Evolutionary conservation across 768 basidiomycete genomes (phyloP).

Genomic region (Mycena polygramma): DNA sequence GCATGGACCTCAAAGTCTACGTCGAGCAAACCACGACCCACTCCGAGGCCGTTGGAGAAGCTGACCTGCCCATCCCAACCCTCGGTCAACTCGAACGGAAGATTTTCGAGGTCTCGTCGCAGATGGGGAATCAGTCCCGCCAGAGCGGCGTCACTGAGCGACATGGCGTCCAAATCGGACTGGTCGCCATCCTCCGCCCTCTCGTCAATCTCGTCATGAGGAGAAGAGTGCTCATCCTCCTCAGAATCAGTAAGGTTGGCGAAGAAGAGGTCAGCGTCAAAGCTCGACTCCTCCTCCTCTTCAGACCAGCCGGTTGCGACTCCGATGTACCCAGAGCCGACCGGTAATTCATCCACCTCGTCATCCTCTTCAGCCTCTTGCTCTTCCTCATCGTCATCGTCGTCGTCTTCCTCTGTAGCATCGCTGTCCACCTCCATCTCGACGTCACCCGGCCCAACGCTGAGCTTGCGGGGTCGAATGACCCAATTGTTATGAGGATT

Average conservation of each 20-base stretch:
- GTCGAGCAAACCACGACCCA: slow-evolving; percentile 73
- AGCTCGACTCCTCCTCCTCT: slow-evolving; percentile 82
- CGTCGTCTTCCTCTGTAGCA: slow-evolving; percentile 71
- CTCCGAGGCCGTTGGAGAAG: slow-evolving; percentile 73
- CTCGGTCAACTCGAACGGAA: slow-evolving; percentile 76
- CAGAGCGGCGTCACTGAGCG: slow-evolving; percentile 44
- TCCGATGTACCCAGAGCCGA: slow-evolving; percentile 64
- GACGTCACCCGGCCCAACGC: slow-evolving; percentile 72
- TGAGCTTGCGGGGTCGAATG: slow-evolving; percentile 76
- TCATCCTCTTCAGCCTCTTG: slow-evolving; percentile 57
- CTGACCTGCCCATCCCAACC: slow-evolving; percentile 83
- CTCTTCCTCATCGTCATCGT: slow-evolving; percentile 65
- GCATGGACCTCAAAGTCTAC: slow-evolving; percentile 79
- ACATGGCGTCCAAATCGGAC: slow-evolving; percentile 56
- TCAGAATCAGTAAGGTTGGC: slow-evolving; percentile 77
- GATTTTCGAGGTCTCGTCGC: slow-evolving; percentile 51
- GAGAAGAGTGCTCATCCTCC: slow-evolving; percentile 46
- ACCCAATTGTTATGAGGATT: slow-evolving; percentile 71
- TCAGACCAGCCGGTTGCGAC: slow-evolving; percentile 85
- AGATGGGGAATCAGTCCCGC: slow-evolving; percentile 46
- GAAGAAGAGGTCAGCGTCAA: slow-evolving; percentile 89
- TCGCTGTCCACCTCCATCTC: slow-evolving; percentile 76
- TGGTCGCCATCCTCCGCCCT: slow-evolving; percentile 62
- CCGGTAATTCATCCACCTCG: slow-evolving; percentile 59
- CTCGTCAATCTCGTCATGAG: slow-evolving; percentile 67